Evolutionary conservation across 1,284 basidiomycete genomes (phyloP), one percentile per base, ranked within the genome.

Genomic region (Earliella scabrosa): DNA sequence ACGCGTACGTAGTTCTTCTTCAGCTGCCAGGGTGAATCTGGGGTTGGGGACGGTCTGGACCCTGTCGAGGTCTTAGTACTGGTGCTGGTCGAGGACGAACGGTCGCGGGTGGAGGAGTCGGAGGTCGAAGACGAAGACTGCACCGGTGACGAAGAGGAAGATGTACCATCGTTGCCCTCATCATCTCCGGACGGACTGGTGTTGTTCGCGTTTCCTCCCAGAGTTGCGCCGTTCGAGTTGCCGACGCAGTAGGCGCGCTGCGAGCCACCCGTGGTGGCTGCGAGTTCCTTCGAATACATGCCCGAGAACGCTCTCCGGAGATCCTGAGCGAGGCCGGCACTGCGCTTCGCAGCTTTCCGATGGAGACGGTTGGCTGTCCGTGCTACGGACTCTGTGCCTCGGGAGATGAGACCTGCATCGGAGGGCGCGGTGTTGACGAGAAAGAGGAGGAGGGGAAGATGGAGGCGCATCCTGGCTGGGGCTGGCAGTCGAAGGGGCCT

Each of bases 281-380:
- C 61, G 23, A 62, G 54, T 45, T 62, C 54, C 49, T 64, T 60
- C 24, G 60, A 54, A 20, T 85, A 71, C 35, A 80, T 77, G 24
- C 65, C 65, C 34, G 77, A 71, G 63, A 91, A 82, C 11, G 85
- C 84, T 23, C 84, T 64, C 16, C 88, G 85, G 49, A 91, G 77
- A 68, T 91, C 88, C 58, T 77, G 77, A 11, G 89, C 88, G 27
- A 91, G 75, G 50, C 73, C 78, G 36, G 81, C 79, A 36, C 86
- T 88, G 58, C 74, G 77, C 46, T 72, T 74, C 44, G 79, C 67
- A 20, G 80, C 81, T 35, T 71, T 71, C 43, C 68, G 73, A 68
- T 82, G 81, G 14, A 73, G 72, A 26, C 68, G 70, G 45, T 63
- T 63, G 11, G 68, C 63, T 38, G 64, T 63, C 18, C 66, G 65